Evolutionary conservation across 2,329 filamentous ascomycete species (phyloP), one percentile per base, ranked within the genome.

Genomic region (Ceratocystis albifundus): DNA sequence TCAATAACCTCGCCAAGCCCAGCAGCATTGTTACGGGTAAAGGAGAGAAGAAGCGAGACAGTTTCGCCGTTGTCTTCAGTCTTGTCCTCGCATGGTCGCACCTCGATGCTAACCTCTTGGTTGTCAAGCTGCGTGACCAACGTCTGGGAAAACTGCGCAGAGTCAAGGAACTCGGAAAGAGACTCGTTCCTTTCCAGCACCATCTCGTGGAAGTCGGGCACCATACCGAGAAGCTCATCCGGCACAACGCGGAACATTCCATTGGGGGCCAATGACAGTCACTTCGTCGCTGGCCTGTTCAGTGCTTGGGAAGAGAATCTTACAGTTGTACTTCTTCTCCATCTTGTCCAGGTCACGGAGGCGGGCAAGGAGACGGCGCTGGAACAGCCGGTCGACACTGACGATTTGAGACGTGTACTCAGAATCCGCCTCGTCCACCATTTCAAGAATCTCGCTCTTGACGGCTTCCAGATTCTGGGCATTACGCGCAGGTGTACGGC

Each of bases 281-380:
- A 99, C 91, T 73, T 95, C 88, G 73, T 99, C 94, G 74, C 93
- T 97, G 25, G 94, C 94, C 76, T 95, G 89, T 75, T 99, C 94
- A 8, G 94, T 97, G 77, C 92, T 96, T 6, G 94, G 94, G 74
- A 99, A 99, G 71, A 91, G 89, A 73, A 99, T 95, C 80, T 97
- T 97, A 86, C 94, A 99, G 76, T 97, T 97, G 88, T 92, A 97
- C 78, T 96, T 96, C 81, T 96, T 95, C 79, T 99, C 94, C 64
- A 99, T 82, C 71, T 94, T 90, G 70, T 97, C 93, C 67, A 99
- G 90, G 73, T 96, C 90, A 57, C 84, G 80, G 70, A 97, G 87
- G 68, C 92, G 90, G 68, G 89, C 84, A 74, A 99, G 88, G 68
- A 99, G 85, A 77, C 96, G 90, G 70, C 94, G 89, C 74, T 99